These are phyloP conservation scores for Solanum rostratum DNA, from an alignment of 257 asterid genomes.

Conservation along the genomic window DNA sequence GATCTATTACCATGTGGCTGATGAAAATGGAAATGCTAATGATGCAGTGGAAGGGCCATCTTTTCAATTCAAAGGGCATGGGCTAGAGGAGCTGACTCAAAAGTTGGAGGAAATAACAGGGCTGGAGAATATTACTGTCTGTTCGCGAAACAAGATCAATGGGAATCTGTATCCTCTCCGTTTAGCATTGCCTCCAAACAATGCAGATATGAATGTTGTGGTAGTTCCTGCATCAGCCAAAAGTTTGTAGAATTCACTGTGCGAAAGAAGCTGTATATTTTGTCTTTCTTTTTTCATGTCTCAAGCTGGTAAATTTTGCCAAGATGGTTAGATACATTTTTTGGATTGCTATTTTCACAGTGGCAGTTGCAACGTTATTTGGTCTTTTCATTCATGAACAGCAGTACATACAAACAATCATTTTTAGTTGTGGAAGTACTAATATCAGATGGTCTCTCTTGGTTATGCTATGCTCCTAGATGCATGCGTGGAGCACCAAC, in stretches of 20 bases:
- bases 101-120: slow-evolving; percentile 60
- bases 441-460: background rate
- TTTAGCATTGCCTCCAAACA: slow-evolving; percentile 89
- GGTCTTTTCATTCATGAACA: background rate
- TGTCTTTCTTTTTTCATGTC: background rate
- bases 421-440: background rate
- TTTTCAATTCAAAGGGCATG: slow-evolving; percentile 53
- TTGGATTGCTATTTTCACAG: background rate
- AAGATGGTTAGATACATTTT: background rate
- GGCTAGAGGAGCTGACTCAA: slow-evolving; percentile 41
- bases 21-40: slow-evolving; percentile 61
- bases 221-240: slow-evolving; percentile 52
- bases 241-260: slow-evolving; percentile 17
- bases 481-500: background rate
- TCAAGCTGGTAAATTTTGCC: background rate
- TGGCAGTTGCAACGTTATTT: background rate
- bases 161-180: slow-evolving; percentile 85
- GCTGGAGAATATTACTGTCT: slow-evolving; percentile 47
- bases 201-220: slow-evolving; percentile 56
- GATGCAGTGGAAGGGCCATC: slow-evolving; percentile 52
- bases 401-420: background rate
- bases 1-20: slow-evolving; percentile 48
- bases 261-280: background rate
- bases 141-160: slow-evolving; percentile 62
- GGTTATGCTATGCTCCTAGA: background rate